These are phyloP conservation scores for Cercospora citrullina DNA, from an alignment of 2,329 filamentous ascomycete genomes.

Conservation along the genomic window DNA sequence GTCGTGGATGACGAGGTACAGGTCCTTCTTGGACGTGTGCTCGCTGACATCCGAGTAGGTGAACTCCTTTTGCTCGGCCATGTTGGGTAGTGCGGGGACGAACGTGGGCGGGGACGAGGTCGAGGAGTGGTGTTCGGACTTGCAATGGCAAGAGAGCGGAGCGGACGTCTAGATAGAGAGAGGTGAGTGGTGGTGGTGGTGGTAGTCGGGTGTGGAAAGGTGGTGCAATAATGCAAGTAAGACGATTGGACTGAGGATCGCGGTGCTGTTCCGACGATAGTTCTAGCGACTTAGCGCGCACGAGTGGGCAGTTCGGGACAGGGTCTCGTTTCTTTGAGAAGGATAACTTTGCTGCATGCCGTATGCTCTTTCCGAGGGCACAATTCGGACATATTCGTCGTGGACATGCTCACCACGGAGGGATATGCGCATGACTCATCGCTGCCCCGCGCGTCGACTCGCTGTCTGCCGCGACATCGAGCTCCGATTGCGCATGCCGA, in stretches of 20 bases:
- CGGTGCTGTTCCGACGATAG: no score
- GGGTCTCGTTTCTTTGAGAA: not conserved
- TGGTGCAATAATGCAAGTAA: not conserved
- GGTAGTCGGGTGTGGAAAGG: not conserved
- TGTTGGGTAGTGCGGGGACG: constrained; percentile 31
- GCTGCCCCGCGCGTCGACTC: not conserved
- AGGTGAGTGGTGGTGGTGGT: not conserved
- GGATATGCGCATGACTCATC: not conserved
- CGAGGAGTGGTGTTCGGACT: not conserved
- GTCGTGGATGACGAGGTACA: constrained; percentile 89
- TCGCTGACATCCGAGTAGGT: constrained; percentile 79
- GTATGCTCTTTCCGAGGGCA: not conserved
- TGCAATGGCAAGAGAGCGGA: not conserved
- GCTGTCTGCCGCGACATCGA: not conserved
- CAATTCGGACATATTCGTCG: not conserved
- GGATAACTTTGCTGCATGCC: not conserved
- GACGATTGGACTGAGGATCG: not conserved
- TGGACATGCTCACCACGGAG: not conserved
- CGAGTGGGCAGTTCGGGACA: not conserved
- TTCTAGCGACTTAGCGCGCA: not conserved
- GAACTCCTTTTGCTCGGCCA: constrained; percentile 61
- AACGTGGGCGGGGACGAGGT: not conserved
- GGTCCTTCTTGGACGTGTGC: constrained; percentile 92
- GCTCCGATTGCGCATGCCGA: not conserved
- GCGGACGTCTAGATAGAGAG: not conserved